Evolutionary conservation across 306 rosid species (phyloP), one percentile per base, ranked within the genome.

Genomic region (apple (Malus domestica)): DNA sequence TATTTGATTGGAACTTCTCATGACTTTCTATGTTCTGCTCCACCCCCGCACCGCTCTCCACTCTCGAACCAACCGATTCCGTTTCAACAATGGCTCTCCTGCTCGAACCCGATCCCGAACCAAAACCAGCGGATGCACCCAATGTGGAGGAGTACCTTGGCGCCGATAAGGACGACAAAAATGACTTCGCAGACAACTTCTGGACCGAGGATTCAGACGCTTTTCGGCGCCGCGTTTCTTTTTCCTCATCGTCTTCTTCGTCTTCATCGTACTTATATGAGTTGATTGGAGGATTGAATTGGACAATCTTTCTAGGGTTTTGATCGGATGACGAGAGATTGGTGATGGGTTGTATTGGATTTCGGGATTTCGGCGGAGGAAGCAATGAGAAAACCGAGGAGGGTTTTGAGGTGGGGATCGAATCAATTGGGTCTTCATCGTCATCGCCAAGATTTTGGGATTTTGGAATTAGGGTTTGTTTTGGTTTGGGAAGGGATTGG

Each of bases 81-180:
- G 89, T 86, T 72, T 90, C 93, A 3, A 95, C 19, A 68, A 80
- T 86, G 42, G 97, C 87, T 79, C 97, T 87, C 13, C 97, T 82
- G 22, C 93, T 90, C 38, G 38, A 33, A 33, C 92, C 89, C 25
- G 25, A 25, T 1, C 25, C 25, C 0, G 89, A 84, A 30, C 86
- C 72, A 8, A 88, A 42, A 76, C 83, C 83, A 76, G 78, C 86
- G 10, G 96, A 95, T 67, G 87, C 88, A 11, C 99, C 99, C 73
- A 92, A 83, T 0, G 90, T 86, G 10, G 89, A 64, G 4, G 97
- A 57, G 80, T 89, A 83, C 75, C 65, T 89, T 2, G 99, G 93
- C 0, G 98, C 99, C n/a, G 99, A 97, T 45, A 95, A 86, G 68
- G 70, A 78, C 15, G 93, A 87, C 23, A 92, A 74, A 85, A 92